These are phyloP conservation scores for Suillus spraguei DNA, from an alignment of 768 basidiomycete species.

Conservation along the genomic window DNA sequence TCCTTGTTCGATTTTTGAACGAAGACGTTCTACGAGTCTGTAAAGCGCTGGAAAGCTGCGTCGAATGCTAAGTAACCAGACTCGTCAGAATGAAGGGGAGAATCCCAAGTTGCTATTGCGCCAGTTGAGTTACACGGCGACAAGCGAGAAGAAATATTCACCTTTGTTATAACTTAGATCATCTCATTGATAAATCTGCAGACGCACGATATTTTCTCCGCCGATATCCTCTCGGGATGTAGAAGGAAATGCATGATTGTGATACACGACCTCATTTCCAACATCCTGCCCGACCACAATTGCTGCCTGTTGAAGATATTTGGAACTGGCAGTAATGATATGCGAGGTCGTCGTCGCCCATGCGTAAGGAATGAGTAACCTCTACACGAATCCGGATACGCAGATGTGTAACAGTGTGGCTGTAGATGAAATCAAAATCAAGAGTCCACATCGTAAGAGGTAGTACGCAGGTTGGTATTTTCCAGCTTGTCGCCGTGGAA, in stretches of 20 bases:
- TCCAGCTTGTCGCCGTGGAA: background rate
- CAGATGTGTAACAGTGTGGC: conserved; percentile 40
- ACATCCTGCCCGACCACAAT: conserved; percentile 39
- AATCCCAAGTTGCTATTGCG: conserved; percentile 84
- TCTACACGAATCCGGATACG: conserved; percentile 49
- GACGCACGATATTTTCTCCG: conserved; percentile 45
- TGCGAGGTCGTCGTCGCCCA: conserved; percentile 49
- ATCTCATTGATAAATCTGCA: conserved; percentile 64
- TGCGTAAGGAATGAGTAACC: conserved; percentile 45
- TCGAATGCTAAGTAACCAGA: conserved; percentile 64
- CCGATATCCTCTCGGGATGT: conserved; percentile 55
- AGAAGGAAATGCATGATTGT: conserved; percentile 59
- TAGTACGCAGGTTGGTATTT: conserved; percentile 1
- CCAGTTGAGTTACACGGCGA: conserved; percentile 8
- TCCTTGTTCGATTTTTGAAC: conserved; percentile 52
- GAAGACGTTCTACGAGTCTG: conserved; percentile 60
- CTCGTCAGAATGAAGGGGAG: conserved; percentile 69
- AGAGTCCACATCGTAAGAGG: conserved; percentile 53
- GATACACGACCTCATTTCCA: conserved; percentile 48
- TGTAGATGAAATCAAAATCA: conserved; percentile 45
- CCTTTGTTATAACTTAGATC: conserved; percentile 94
- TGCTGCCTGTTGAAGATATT: conserved; percentile 43
- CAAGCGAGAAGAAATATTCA: conserved; percentile 27
- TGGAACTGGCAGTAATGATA: conserved; percentile 42
- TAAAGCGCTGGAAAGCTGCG: conserved; percentile 65